Conservation (phyloP, 1,284 basidiomycete genomes). For the Moesziomyces parantarcticus region DNA sequence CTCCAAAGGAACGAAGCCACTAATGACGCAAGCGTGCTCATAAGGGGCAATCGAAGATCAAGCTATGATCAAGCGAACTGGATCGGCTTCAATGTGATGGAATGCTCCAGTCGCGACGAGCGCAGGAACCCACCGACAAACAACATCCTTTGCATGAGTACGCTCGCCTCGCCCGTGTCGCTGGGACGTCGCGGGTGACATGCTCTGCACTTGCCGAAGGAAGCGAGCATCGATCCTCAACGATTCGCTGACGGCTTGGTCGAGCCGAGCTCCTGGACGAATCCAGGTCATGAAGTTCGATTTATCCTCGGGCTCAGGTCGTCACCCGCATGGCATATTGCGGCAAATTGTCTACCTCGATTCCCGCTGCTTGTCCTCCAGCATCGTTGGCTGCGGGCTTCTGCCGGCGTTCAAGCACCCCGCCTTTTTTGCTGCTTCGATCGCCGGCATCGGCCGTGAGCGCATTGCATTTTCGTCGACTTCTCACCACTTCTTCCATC, state of each 20-base stretch:
- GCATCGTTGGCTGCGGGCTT: slow-evolving; percentile 2
- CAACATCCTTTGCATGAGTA: too few species aligned
- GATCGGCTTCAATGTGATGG: too few species aligned
- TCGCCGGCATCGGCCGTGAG: slow-evolving; percentile 5
- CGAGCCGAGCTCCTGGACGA: neutral
- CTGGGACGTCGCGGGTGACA: too few species aligned
- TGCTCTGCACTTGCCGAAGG: neutral
- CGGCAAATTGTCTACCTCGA: neutral
- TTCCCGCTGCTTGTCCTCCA: neutral
- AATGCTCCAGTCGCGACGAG: too few species aligned
- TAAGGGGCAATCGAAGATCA: too few species aligned
- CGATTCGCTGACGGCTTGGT: neutral
- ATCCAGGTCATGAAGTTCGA: neutral
- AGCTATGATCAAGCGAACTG: too few species aligned
- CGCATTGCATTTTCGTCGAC: neutral
- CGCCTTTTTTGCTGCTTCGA: slow-evolving; percentile 17
- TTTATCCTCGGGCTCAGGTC: neutral
- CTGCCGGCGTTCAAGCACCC: slow-evolving; percentile 23
- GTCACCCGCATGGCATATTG: too few species aligned
- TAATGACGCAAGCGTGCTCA: too few species aligned
- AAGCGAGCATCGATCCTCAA: neutral
- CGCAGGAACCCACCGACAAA: too few species aligned
- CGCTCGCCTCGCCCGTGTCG: too few species aligned
- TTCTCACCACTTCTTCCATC: neutral
- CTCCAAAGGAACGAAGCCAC: too few species aligned